These are phyloP conservation scores for Amanita rimosa DNA, from an alignment of 768 basidiomycete species.

Conservation along the genomic window DNA sequence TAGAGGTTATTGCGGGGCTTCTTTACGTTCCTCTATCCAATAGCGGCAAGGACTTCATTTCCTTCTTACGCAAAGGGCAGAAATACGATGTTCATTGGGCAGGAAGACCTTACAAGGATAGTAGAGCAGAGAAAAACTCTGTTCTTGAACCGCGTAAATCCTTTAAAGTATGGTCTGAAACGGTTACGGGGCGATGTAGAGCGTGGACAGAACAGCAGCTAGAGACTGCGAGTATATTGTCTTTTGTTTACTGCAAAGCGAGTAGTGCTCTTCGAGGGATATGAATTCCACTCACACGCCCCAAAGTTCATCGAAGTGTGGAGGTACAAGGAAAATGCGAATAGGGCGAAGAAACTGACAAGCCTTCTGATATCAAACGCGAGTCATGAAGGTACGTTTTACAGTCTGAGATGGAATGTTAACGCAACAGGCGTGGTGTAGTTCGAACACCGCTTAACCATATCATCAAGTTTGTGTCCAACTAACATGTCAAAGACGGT, in stretches of 20 bases:
- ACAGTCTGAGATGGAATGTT: neutral
- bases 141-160: constrained; percentile 65
- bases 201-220: constrained; percentile 77
- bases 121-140: constrained; percentile 15
- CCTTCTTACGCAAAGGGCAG: constrained; percentile 70
- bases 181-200: constrained; percentile 52
- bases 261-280: neutral
- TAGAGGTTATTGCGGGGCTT: constrained; percentile 61
- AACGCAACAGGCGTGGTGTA: constrained; percentile 13
- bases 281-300: neutral
- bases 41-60: constrained; percentile 71
- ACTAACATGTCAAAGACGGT: neutral
- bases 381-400: constrained; percentile 57
- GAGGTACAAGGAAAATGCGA: constrained; percentile 68
- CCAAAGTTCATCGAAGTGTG: constrained; percentile 79
- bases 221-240: constrained; percentile 71
- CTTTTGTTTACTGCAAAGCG: constrained; percentile 69
- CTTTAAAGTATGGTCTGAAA: constrained; percentile 74
- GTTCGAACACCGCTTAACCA: constrained; percentile 73
- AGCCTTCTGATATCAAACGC: constrained; percentile 71
- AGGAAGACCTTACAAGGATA: constrained; percentile 47
- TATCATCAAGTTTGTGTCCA: constrained; percentile 57
- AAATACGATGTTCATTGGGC: constrained; percentile 67
- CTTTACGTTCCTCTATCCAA: constrained; percentile 67
- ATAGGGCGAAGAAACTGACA: constrained; percentile 63